Evolutionary conservation across 225 moss, liverwort and hornwort species (phyloP).

Genomic region (Antitrichia curtipendula): DNA sequence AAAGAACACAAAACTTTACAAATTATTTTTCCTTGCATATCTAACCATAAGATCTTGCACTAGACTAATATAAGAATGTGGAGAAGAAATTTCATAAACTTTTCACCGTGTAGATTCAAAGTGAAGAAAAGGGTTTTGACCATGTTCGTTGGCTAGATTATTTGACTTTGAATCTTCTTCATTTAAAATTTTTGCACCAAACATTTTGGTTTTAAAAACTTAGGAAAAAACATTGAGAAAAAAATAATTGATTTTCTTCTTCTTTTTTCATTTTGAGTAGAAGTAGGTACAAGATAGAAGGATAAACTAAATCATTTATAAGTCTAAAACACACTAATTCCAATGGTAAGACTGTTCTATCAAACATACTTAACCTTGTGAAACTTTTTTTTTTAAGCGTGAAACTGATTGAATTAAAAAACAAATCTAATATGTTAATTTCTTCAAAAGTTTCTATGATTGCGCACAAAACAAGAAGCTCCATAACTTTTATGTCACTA

Average conservation of each 20-base stretch:
- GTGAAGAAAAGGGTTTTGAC: accelerated
- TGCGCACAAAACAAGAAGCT: no score
- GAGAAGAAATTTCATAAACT: neutral
- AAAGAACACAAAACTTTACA: neutral
- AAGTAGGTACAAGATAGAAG: neutral
- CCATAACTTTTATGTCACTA: no score
- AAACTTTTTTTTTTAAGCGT: no score
- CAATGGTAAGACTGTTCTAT: neutral
- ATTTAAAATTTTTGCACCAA: neutral
- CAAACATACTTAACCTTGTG: neutral
- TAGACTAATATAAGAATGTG: neutral
- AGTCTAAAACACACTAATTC: neutral
- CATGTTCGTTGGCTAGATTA: neutral
- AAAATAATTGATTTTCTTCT: neutral
- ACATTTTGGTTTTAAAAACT: neutral
- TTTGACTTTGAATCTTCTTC: neutral
- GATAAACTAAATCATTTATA: neutral
- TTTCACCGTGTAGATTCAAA: neutral
- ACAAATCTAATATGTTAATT: neutral
- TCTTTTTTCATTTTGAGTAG: neutral
- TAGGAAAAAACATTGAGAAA: neutral
- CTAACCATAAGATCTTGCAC: neutral
- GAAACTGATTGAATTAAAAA: no score
- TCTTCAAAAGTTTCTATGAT: neutral
- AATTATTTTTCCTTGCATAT: neutral